These are phyloP conservation scores for Penium margaritaceum DNA, from an alignment of 139 green algal species.

Conservation along the genomic window DNA sequence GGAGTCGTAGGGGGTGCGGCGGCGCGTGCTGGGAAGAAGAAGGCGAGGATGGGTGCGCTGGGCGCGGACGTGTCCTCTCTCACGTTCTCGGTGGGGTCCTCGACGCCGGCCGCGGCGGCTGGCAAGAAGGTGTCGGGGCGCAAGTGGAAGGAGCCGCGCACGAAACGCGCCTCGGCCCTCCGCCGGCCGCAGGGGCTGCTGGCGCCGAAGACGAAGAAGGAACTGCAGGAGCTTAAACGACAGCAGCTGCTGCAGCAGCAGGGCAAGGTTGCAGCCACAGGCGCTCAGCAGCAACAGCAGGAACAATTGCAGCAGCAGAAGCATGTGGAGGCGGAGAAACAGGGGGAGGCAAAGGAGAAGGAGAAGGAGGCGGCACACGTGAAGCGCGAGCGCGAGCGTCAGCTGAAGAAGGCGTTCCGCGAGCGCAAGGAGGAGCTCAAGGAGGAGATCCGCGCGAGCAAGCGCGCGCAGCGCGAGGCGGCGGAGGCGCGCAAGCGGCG, in stretches of 20 bases:
- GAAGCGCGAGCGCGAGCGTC: conserved; percentile 2
- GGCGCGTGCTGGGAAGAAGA: neutral
- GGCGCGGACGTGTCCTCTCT: too few species aligned
- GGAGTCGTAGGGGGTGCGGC: too few species aligned
- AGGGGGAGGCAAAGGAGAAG: too few species aligned
- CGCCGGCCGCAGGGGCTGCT: neutral
- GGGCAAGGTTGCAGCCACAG: too few species aligned
- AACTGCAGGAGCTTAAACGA: too few species aligned
- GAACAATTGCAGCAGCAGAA: too few species aligned
- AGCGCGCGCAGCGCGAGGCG: neutral
- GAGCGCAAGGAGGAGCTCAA: conserved; percentile 20
- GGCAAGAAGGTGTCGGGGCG: conserved; percentile 14
- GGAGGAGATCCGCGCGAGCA: conserved; percentile 15
- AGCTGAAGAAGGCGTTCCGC: conserved; percentile 22
- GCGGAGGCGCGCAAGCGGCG: conserved; percentile 7
- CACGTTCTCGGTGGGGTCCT: neutral
- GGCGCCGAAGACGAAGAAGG: too few species aligned
- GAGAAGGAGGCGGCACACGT: conserved; percentile 11
- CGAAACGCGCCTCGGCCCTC: conserved; percentile 1
- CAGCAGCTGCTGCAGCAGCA: too few species aligned
- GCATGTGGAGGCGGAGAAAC: too few species aligned
- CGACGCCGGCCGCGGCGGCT: conserved; percentile 1
- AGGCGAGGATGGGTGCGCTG: conserved; percentile 4
- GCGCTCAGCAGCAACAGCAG: too few species aligned
- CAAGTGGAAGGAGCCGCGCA: conserved; percentile 12